Evolutionary conservation across 345 rosid genomes (phyloP), one percentile per base, ranked within the genome.

Genomic region (Leavenworthia alabamica): DNA sequence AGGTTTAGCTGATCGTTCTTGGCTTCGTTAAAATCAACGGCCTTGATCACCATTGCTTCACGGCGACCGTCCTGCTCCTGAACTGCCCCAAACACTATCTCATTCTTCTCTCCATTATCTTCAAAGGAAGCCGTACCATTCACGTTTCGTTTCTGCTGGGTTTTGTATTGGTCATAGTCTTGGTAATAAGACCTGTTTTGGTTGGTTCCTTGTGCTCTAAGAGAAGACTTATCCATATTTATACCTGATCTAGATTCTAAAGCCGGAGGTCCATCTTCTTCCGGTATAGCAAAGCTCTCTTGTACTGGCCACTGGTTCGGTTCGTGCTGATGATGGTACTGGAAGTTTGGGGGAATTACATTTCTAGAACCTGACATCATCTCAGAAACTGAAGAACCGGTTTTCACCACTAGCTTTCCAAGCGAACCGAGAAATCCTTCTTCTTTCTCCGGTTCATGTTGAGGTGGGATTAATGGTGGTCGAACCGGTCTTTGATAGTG

Each of bases 61-160:
- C 87, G 79, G 24, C 84, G 80, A 14, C 95, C 96, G 56, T 81
- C 95, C 26, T 86, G 89, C 69, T 84, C 95, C 65, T 93, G 97
- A 56, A 89, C 92, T 20, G 96, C 92, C 23, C 99, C 92, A 14
- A 89, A 93, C 31, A 93, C 96, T 2, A 93, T 81, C 82, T 93
- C 96, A 8, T 80, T 89, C 19, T 86, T 82, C 77, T 93, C 89
- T 36, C 61, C 17, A 79, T 79, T 78, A 39, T 82, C 82, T 74
- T 89, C 92, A n/a, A 79, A 81, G 62, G 78, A 79, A 11, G 95
- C 79, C 47, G 77, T 62, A 1, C 86, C 81, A 37, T 74, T 68
- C 6, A 70, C 73, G 10, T 70, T 76, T 52, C 74, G 81, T 24
- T 72, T 79, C 42, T 64, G 76, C 13, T 72, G 76, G 67, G 12